These are phyloP conservation scores for Eutrema yunnanense DNA, from an alignment of 345 rosid species.

Conservation along the genomic window DNA sequence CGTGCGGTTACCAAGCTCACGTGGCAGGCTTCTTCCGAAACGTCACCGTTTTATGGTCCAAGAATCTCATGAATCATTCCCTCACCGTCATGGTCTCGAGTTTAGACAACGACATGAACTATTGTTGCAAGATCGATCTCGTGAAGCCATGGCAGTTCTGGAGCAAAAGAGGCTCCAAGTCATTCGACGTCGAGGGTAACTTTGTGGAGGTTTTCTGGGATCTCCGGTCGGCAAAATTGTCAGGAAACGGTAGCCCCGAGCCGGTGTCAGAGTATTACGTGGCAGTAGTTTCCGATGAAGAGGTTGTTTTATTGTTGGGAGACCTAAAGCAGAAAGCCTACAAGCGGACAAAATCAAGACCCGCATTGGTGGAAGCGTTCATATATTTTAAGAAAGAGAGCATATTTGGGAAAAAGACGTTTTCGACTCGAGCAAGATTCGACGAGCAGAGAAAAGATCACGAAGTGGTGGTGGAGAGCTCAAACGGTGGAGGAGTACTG, in stretches of 20 bases:
- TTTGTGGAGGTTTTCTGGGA: constrained; percentile 78
- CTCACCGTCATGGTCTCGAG: constrained; percentile 55
- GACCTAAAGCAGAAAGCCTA: constrained; percentile 81
- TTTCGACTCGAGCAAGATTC: constrained; percentile 64
- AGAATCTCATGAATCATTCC: constrained; percentile 69
- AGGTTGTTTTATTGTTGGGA: constrained; percentile 76
- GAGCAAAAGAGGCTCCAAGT: constrained; percentile 76
- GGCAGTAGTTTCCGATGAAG: constrained; percentile 77
- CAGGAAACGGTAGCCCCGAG: constrained; percentile 63
- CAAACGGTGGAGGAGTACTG: constrained; percentile 44
- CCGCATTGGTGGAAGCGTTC: constrained; percentile 57
- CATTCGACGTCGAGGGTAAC: constrained; percentile 59
- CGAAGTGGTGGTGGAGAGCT: constrained; percentile 79
- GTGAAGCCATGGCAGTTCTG: constrained; percentile 85
- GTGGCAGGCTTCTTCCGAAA: constrained; percentile 60
- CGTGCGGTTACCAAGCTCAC: constrained; percentile 61
- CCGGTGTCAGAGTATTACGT: constrained; percentile 72
- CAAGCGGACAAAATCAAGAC: constrained; percentile 76
- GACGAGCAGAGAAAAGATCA: constrained; percentile 62
- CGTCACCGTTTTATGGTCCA: constrained; percentile 65
- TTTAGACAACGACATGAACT: constrained; percentile 48
- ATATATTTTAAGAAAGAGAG: constrained; percentile 72
- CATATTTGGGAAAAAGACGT: constrained; percentile 72
- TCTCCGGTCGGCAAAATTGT: constrained; percentile 68
- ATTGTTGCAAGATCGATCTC: constrained; percentile 62